Evolutionary conservation across 352 stramenopile species (phyloP).

Genomic region (Halophytophthora batemanensis): DNA sequence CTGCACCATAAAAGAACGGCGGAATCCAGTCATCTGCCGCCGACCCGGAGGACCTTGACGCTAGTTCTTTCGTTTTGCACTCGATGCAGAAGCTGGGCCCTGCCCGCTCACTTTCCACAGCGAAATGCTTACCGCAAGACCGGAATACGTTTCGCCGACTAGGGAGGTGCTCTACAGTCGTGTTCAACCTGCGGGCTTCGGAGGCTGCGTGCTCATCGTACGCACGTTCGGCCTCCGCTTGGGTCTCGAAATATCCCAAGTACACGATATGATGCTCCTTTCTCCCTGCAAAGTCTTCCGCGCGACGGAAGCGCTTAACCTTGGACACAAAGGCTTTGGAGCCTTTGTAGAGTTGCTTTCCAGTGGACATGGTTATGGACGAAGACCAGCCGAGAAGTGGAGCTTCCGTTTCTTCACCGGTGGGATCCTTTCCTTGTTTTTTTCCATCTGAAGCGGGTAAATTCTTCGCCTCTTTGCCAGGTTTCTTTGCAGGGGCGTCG

Average conservation of each 20-base stretch:
- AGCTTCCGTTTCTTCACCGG: constrained; percentile 12
- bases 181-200: constrained; percentile 67
- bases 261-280: constrained; percentile 65
- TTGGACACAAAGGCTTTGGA: constrained; percentile 70
- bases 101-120: constrained; percentile 69
- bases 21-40: constrained; percentile 49
- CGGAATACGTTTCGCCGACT: constrained; percentile 59
- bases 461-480: neutral
- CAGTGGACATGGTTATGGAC: constrained; percentile 67
- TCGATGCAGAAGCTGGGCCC: constrained; percentile 76
- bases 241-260: constrained; percentile 62
- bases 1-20: constrained; percentile 58
- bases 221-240: constrained; percentile 61
- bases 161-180: constrained; percentile 51
- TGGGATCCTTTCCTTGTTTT: neutral
- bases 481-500: constrained; percentile 13
- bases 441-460: neutral
- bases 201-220: constrained; percentile 64
- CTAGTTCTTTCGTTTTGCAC: constrained; percentile 59
- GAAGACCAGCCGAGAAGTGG: constrained; percentile 56
- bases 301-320: constrained; percentile 67
- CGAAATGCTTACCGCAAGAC: constrained; percentile 79
- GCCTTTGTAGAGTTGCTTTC: constrained; percentile 59
- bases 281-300: constrained; percentile 49
- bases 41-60: constrained; percentile 17